Conservation (phyloP, 2,329 filamentous ascomycete genomes). For the Colletotrichum somersetense region DNA sequence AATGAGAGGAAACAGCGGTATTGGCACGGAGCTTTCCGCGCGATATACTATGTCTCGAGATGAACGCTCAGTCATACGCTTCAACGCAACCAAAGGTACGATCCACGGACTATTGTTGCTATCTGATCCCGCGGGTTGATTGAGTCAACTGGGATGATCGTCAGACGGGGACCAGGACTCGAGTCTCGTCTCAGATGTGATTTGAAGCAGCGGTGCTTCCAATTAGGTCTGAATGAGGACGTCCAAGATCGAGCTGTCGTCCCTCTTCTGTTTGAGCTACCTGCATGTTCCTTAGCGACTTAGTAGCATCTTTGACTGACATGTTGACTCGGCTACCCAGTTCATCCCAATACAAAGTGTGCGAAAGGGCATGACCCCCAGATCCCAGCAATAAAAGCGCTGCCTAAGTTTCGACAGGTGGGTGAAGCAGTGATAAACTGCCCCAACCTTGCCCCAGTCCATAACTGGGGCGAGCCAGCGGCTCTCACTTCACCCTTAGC, state of each 20-base stretch:
- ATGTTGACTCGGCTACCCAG: background rate
- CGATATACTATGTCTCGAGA: too few species aligned
- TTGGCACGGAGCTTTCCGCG: too few species aligned
- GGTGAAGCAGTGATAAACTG: background rate
- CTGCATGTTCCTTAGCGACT: background rate
- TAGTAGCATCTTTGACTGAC: background rate
- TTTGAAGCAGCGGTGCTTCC: constrained; percentile 29
- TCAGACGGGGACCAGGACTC: constrained; percentile 14
- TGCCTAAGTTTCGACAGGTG: background rate
- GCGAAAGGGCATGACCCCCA: background rate
- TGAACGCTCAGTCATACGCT: background rate
- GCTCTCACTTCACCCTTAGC: background rate
- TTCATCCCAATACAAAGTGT: background rate
- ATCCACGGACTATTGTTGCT: background rate
- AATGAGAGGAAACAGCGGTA: background rate
- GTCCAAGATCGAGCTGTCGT: background rate
- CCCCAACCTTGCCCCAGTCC: background rate
- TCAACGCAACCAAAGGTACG: background rate
- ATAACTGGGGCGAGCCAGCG: background rate
- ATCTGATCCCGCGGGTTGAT: background rate
- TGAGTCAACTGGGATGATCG: background rate
- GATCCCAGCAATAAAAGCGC: background rate
- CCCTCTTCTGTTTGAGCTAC: background rate
- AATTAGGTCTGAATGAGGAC: background rate
- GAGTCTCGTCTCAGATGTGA: constrained; percentile 30